These are phyloP conservation scores for Fusarium hostae DNA, from an alignment of 2,329 filamentous ascomycete species.

Conservation along the genomic window DNA sequence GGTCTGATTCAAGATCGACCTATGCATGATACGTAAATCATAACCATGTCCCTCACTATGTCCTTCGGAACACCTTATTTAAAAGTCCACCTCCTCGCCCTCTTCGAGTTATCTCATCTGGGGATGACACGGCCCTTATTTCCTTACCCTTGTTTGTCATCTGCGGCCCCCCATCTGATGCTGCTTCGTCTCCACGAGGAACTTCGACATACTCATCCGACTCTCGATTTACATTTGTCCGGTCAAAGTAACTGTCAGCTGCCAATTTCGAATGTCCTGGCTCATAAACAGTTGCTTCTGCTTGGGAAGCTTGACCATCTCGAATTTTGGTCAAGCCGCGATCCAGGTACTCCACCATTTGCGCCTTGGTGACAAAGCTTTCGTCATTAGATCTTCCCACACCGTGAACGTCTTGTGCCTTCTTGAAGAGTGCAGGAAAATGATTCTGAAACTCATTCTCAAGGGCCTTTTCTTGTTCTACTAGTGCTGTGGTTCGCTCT, in stretches of 20 bases:
- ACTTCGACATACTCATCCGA: slow-evolving; percentile 52
- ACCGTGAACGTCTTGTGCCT: slow-evolving; percentile 53
- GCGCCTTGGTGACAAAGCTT: slow-evolving; percentile 58
- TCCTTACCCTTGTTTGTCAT: slow-evolving; percentile 37
- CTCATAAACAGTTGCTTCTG: slow-evolving; percentile 37
- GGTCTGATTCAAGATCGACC: background rate
- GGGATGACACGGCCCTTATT: slow-evolving; percentile 22
- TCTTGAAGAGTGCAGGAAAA: slow-evolving; percentile 59
- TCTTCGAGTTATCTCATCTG: slow-evolving; percentile 38
- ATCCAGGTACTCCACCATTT: slow-evolving; percentile 61
- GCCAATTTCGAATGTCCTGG: slow-evolving; percentile 48
- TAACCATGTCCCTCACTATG: slow-evolving; percentile 21
- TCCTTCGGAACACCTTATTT: slow-evolving; percentile 52
- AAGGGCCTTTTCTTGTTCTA: slow-evolving; percentile 59
- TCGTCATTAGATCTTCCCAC: slow-evolving; percentile 46
- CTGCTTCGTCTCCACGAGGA: slow-evolving; percentile 40
- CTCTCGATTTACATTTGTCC: slow-evolving; percentile 39
- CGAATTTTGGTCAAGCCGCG: slow-evolving; percentile 59
- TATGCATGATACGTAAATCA: slow-evolving; percentile 6
- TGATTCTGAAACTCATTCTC: slow-evolving; percentile 60
- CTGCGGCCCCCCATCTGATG: slow-evolving; percentile 31
- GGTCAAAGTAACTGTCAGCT: slow-evolving; percentile 46
- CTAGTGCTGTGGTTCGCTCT: slow-evolving; percentile 55
- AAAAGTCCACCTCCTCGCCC: slow-evolving; percentile 49
- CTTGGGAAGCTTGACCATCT: slow-evolving; percentile 32